phyloP scores from a whole-genome alignment of 148 eudicot genomes.

The Diospyros lotus region DNA sequence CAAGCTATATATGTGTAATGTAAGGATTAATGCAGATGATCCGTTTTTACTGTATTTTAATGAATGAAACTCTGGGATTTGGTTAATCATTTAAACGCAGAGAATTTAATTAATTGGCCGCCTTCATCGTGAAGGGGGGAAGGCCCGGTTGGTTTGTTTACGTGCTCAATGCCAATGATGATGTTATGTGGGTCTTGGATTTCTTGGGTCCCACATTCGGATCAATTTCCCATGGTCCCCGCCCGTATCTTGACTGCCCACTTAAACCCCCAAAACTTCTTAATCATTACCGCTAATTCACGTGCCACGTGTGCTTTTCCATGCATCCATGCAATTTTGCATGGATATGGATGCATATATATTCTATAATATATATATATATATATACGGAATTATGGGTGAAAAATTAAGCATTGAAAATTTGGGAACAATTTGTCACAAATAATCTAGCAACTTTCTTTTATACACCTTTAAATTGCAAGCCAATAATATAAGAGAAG shows the following conservation, averaged over 20 bases:
- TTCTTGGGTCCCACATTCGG: constrained; percentile 29
- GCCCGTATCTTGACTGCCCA: neutral
- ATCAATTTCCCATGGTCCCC: constrained; percentile 17
- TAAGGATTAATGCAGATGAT: neutral
- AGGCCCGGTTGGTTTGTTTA: neutral
- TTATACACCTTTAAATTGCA: too few relatives aligned
- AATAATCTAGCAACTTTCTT: too few relatives aligned
- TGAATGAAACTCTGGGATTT: constrained; percentile 20
- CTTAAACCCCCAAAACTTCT: neutral
- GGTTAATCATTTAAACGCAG: constrained; percentile 23
- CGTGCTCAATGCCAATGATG: constrained; percentile 17
- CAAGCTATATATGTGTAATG: neutral
- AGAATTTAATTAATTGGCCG: constrained; percentile 11
- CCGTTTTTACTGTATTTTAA: constrained; percentile 12
- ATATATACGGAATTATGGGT: neutral
- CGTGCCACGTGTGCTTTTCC: constrained; percentile 39
- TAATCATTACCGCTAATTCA: constrained; percentile 34
- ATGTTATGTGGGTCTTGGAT: constrained; percentile 28
- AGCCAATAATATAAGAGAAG: too few relatives aligned
- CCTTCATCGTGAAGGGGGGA: neutral
- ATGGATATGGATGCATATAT: constrained; percentile 31
- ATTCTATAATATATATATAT: constrained; percentile 3
- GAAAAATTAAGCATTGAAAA: neutral
- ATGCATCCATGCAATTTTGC: neutral
- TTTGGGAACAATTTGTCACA: too few relatives aligned